phyloP scores from a whole-genome alignment of 345 rosid genomes.

The Litchi chinensis region DNA sequence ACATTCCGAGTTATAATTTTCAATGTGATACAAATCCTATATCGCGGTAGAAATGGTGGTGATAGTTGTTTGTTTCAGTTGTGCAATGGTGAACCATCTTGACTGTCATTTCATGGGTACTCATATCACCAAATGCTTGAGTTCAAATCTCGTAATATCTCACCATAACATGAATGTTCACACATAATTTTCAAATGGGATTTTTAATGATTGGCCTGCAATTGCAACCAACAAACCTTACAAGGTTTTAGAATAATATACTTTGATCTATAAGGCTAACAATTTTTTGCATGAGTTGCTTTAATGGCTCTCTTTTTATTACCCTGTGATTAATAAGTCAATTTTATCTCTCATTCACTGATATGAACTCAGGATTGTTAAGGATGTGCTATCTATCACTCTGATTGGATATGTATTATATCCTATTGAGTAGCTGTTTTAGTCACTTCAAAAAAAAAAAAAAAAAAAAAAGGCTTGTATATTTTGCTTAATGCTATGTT shows the following conservation, averaged over 20 bases:
- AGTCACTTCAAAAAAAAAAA: too few species aligned
- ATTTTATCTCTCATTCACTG: not conserved
- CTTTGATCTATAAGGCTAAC: not conserved
- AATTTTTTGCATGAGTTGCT: not conserved
- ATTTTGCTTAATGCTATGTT: not conserved
- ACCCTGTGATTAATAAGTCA: not conserved
- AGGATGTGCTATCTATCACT: too few species aligned
- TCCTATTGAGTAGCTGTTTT: not conserved
- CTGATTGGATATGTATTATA: not conserved
- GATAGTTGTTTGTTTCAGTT: not conserved
- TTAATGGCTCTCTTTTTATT: not conserved
- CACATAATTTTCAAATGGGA: not conserved
- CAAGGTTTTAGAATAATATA: not conserved
- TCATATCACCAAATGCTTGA: not conserved
- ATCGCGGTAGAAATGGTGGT: not conserved
- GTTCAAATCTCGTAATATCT: not conserved
- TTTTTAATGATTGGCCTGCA: not conserved
- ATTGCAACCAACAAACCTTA: not conserved
- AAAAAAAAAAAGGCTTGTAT: not conserved
- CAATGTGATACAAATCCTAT: not conserved
- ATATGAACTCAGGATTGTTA: not conserved
- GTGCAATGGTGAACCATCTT: not conserved
- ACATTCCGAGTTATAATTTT: not conserved
- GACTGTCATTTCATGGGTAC: not conserved
- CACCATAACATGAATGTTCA: not conserved